Conservation (phyloP, 73 alveolate species). For the Paramecium pentaurelia region DNA sequence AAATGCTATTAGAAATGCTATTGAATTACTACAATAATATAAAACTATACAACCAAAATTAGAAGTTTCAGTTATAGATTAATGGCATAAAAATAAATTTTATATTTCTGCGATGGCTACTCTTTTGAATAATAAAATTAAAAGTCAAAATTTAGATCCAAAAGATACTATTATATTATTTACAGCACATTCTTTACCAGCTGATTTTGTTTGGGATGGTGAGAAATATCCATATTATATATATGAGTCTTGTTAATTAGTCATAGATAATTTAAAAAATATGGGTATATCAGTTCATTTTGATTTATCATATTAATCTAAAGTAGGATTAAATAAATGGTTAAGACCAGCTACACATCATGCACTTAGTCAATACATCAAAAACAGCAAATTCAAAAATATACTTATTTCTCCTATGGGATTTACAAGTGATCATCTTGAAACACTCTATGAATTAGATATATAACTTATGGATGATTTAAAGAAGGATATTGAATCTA, state of each 20-base stretch:
- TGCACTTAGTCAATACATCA: neutral
- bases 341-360: slow-evolving; percentile 62
- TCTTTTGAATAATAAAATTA: neutral
- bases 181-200: slow-evolving; percentile 80
- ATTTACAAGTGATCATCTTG: slow-evolving; percentile 75
- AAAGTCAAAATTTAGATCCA: slow-evolving; percentile 40
- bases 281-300: slow-evolving; percentile 37
- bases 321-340: slow-evolving; percentile 73
- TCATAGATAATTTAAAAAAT: slow-evolving; percentile 29
- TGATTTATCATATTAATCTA: slow-evolving; percentile 68
- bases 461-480: slow-evolving; percentile 38
- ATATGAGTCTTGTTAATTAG: slow-evolving; percentile 38
- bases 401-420: slow-evolving; percentile 69
- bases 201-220: slow-evolving; percentile 64
- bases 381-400: slow-evolving; percentile 53
- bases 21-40: slow-evolving; percentile 44
- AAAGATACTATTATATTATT: slow-evolving; percentile 54
- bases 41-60: slow-evolving; percentile 14
- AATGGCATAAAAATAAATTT: slow-evolving; percentile 65
- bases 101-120: slow-evolving; percentile 62
- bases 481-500: neutral
- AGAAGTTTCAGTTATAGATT: slow-evolving; percentile 62
- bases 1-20: slow-evolving; percentile 56
- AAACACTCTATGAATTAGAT: slow-evolving; percentile 74
- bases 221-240: slow-evolving; percentile 73